These are phyloP conservation scores for Amanita phalloides DNA, from an alignment of 768 basidiomycete species.

Conservation along the genomic window DNA sequence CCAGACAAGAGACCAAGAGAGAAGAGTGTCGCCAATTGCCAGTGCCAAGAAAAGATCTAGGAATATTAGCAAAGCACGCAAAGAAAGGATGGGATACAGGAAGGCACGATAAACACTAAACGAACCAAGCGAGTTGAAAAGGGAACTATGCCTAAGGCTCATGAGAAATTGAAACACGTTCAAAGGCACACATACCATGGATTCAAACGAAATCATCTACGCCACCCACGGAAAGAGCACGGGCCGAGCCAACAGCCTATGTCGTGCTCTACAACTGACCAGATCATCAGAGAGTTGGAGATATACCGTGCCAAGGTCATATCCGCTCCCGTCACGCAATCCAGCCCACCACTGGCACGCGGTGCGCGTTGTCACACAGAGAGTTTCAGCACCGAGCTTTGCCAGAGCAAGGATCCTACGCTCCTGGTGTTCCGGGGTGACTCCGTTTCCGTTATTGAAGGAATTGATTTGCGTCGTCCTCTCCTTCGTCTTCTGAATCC, in stretches of 20 bases:
- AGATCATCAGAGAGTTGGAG: neutral
- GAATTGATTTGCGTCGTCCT: neutral
- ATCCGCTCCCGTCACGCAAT: neutral
- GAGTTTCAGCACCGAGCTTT: slow-evolving; percentile 1
- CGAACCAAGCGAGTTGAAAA: no score
- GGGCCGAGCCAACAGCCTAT: neutral
- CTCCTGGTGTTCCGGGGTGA: neutral
- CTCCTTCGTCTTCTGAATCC: neutral
- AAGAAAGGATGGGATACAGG: no score
- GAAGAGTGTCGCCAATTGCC: neutral
- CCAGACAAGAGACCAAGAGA: neutral
- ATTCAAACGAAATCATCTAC: neutral
- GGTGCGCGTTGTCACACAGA: slow-evolving; percentile 6
- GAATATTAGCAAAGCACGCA: no score
- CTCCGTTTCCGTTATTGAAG: neutral
- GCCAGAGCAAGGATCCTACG: neutral
- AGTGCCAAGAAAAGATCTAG: neutral
- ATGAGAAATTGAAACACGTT: neutral
- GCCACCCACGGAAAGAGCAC: neutral
- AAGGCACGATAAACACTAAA: no score
- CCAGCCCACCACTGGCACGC: slow-evolving; percentile 1
- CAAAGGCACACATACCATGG: neutral
- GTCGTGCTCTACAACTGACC: neutral
- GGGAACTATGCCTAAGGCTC: neutral
- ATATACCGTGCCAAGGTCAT: neutral